These are phyloP conservation scores for Phytophthora cajani DNA, from an alignment of 352 stramenopile genomes.

Conservation along the genomic window DNA sequence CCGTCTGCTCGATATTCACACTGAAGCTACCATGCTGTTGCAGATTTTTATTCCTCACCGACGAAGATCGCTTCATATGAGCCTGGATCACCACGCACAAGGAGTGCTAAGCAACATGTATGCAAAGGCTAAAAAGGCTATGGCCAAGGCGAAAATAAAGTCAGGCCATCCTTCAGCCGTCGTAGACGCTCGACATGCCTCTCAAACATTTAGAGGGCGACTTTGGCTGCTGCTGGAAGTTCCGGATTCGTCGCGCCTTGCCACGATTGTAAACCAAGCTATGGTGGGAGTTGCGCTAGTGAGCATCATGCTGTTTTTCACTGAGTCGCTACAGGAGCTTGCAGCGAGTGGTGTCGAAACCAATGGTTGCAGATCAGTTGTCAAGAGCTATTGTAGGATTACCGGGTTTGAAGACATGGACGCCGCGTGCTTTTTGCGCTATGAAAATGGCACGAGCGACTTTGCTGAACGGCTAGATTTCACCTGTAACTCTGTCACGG, in stretches of 20 bases:
- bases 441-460: slow-evolving; percentile 34
- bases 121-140: slow-evolving; percentile 39
- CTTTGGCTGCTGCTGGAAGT: slow-evolving; percentile 70
- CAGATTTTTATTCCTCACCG: slow-evolving; percentile 68
- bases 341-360: slow-evolving; percentile 54
- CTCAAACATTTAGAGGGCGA: slow-evolving; percentile 42
- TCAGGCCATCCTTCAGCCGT: slow-evolving; percentile 19
- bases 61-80: slow-evolving; percentile 18
- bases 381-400: slow-evolving; percentile 58
- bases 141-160: slow-evolving; percentile 39
- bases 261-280: slow-evolving; percentile 56
- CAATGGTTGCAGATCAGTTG: slow-evolving; percentile 48
- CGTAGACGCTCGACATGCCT: slow-evolving; percentile 28
- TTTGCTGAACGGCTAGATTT: slow-evolving; percentile 54
- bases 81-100: slow-evolving; percentile 17
- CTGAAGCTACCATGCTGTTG: slow-evolving; percentile 41
- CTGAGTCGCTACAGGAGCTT: slow-evolving; percentile 74
- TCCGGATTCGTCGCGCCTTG: slow-evolving; percentile 61
- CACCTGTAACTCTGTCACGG: slow-evolving; percentile 27
- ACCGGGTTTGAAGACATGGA: slow-evolving; percentile 43
- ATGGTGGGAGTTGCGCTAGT: slow-evolving; percentile 64
- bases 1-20: slow-evolving; percentile 47
- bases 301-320: slow-evolving; percentile 77
- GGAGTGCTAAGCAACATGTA: slow-evolving; percentile 59
- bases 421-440: slow-evolving; percentile 57